Conservation (phyloP, 2,329 filamentous ascomycete species). For the Paecilomyces dactylethromorphus region DNA sequence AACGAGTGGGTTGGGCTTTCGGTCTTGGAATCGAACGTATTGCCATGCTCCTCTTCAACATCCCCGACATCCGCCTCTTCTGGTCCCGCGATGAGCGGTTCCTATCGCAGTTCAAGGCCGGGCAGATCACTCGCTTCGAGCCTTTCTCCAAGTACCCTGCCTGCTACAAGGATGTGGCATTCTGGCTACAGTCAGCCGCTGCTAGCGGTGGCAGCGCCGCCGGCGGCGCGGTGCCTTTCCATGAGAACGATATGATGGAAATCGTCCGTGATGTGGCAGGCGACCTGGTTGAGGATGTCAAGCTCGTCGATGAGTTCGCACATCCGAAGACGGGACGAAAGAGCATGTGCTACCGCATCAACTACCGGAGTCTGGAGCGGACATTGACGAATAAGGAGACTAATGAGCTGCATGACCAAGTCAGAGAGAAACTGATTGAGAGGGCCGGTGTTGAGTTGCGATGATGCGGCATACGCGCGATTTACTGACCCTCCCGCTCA, state of each 20-base stretch:
- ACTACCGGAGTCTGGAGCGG: conserved; percentile 85
- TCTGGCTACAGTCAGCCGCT: conserved; percentile 63
- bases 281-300: conserved; percentile 81
- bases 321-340: conserved; percentile 77
- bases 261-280: conserved; percentile 77
- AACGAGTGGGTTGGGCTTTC: conserved; percentile 87
- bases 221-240: conserved; percentile 50
- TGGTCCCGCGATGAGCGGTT: conserved; percentile 86
- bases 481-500: background rate
- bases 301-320: conserved; percentile 75
- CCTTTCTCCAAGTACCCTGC: conserved; percentile 89
- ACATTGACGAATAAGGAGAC: conserved; percentile 80
- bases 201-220: conserved; percentile 30
- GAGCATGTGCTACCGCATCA: conserved; percentile 88
- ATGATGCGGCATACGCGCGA: conserved; percentile 34
- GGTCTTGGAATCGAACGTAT: conserved; percentile 90
- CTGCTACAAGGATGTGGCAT: conserved; percentile 87
- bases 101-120: conserved; percentile 66
- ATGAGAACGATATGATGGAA: conserved; percentile 98
- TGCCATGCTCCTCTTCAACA: conserved; percentile 94
- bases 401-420: conserved; percentile 66
- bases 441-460: conserved; percentile 74
- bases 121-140: conserved; percentile 58
- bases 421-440: conserved; percentile 59
- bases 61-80: conserved; percentile 93